Base-by-base conservation (phyloP, 805 yeast species). In the Saccharomycopsis javanensis region DNA sequence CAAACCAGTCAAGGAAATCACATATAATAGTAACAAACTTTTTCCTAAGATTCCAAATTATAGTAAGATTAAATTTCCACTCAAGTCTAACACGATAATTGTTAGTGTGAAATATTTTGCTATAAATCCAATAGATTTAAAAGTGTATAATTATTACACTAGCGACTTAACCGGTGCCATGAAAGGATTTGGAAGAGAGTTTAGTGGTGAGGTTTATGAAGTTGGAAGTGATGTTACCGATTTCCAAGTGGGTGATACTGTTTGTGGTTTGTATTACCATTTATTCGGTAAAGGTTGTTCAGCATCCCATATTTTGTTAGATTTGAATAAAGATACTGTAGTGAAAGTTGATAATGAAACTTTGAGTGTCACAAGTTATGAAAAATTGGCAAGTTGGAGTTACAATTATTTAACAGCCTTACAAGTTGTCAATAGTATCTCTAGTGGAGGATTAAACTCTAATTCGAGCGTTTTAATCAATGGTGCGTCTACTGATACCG, bases 401-500 rank as follows among this genome's bases (percentile, higher is more conserved):
- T 74, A 79, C 62, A 80, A 82, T 23, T 77, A 80, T 61, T 82
- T 83, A 16, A 77, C 94, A 2, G 91, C 95, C 0, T 76, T 68
- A 61, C 74, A 72, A 53, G 65, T 79, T 56, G 68, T 81, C 54
- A 65, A 60, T 53, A 61, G 60, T 64, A 60, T 59, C 64, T 53
- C 46, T 57, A 63, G 62, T 28, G 70, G 62, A 15, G 62, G 67
- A 51, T 64, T 78, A 4, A 74, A 73, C 38, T 69, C 71, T 3
- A 72, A 72, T 8, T 69, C 80, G 1, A 78, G 76, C 57, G 78
- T 88, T 2, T 72, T 87, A 51, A 73, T 89, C 46, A 75, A 86
- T 60, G 96, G 96, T 55, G 95, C 86, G 16, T 82, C 88, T 1
- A 80, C 95, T 1, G 74, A 83, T n/a, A 87, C 86, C 8, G 96